Conservation (phyloP, 306 rosid genomes). For the Dalbergia oliveri region DNA sequence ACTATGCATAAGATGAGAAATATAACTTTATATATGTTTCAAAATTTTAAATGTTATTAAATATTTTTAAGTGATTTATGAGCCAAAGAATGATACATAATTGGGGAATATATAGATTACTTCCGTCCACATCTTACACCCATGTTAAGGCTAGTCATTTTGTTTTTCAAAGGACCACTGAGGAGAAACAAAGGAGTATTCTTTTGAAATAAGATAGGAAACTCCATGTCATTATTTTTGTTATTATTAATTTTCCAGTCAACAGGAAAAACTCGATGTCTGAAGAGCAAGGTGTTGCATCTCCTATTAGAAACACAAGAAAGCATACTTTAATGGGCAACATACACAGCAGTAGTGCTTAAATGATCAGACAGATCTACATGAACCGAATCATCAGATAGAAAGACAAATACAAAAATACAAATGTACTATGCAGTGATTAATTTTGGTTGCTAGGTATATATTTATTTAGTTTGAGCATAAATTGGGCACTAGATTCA, state of each 20-base stretch:
- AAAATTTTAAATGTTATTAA: no score
- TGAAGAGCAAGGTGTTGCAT: background rate
- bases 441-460: background rate
- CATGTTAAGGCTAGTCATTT: background rate
- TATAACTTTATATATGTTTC: no score
- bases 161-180: background rate
- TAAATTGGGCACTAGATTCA: no score
- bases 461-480: background rate
- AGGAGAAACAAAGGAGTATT: background rate
- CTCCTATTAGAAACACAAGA: background rate
- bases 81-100: no score
- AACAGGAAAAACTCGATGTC: background rate
- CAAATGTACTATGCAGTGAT: background rate
- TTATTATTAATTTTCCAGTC: no score
- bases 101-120: no score
- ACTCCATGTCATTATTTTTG: no score
- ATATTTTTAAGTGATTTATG: no score
- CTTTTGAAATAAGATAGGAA: no score
- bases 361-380: background rate
- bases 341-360: background rate
- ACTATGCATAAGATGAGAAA: no score
- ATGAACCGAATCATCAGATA: background rate
- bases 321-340: slow-evolving; percentile 7
- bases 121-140: background rate
- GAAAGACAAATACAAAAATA: background rate